Percentiles rank a stretch among this genome's conserved stretches.
These are phyloP conservation scores for Tremella yokohamensis DNA, from an alignment of 768 basidiomycete genomes.

Conservation along the genomic window DNA sequence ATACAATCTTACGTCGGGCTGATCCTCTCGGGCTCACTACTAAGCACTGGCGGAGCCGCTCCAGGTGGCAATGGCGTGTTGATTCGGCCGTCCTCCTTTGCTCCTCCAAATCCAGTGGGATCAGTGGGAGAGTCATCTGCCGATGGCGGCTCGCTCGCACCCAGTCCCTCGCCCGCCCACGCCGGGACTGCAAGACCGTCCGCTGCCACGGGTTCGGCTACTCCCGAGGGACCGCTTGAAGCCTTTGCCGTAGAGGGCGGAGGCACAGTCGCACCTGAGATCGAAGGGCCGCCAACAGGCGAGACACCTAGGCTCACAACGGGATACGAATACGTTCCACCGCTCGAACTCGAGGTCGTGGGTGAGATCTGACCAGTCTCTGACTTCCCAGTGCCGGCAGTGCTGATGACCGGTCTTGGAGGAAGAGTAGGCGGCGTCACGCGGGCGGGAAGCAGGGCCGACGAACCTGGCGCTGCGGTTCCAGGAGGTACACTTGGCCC, in stretches of 20 bases:
- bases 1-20: neutral
- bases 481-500: neutral
- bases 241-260: neutral
- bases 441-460: neutral
- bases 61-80: conserved; percentile 31
- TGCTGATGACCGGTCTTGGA: neutral
- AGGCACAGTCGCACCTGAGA: neutral
- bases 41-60: conserved; percentile 26
- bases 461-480: no score
- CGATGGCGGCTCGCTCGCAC: conserved; percentile 4
- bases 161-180: conserved; percentile 28
- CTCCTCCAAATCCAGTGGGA: neutral
- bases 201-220: neutral
- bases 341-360: conserved; percentile 3
- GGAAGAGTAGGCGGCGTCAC: neutral
- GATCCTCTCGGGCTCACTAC: conserved; percentile 30
- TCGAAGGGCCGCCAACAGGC: no score
- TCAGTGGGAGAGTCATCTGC: no score
- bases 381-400: no score
- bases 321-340: neutral
- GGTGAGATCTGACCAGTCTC: neutral
- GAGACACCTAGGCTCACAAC: neutral
- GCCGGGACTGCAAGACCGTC: conserved; percentile 13
- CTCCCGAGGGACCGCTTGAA: neutral
- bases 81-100: neutral